Conservation (phyloP, 2,329 filamentous ascomycete genomes). For the Diplocarpon rosae region DNA sequence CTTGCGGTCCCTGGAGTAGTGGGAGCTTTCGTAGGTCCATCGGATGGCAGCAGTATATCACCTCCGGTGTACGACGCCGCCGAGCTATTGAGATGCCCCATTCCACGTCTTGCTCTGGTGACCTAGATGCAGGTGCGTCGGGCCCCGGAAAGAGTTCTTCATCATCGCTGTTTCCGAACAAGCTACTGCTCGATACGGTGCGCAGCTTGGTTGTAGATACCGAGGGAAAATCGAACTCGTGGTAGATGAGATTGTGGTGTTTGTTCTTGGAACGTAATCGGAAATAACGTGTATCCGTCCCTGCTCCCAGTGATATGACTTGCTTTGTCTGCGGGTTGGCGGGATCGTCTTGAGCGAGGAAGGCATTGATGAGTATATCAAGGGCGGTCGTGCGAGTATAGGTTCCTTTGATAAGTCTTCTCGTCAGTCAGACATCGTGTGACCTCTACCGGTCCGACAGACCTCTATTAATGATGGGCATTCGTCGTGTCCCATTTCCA, state of each 20-base stretch:
- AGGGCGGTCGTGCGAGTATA: slow-evolving; percentile 81
- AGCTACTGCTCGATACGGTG: slow-evolving; percentile 11
- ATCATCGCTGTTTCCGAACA: slow-evolving; percentile 6
- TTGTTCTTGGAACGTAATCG: slow-evolving; percentile 39
- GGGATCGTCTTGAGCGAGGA: slow-evolving; percentile 39
- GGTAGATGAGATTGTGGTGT: slow-evolving; percentile 51
- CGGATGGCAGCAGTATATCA: slow-evolving; percentile 38
- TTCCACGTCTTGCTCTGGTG: slow-evolving; percentile 14
- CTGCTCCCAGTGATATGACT: slow-evolving; percentile 85
- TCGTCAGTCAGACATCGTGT: neutral
- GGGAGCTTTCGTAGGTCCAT: slow-evolving; percentile 26
- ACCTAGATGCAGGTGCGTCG: neutral
- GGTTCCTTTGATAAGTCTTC: slow-evolving; percentile 48
- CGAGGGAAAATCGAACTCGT: slow-evolving; percentile 80
- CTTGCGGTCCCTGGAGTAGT: slow-evolving; percentile 4
- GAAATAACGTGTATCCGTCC: slow-evolving; percentile 84
- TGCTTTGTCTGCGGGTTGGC: slow-evolving; percentile 40
- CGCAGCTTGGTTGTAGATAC: slow-evolving; percentile 49
- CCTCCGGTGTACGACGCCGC: slow-evolving; percentile 9
- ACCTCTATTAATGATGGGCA: slow-evolving; percentile 95
- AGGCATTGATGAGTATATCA: slow-evolving; percentile 63
- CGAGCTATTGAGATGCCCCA: slow-evolving; percentile 19
- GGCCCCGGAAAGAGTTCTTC: slow-evolving; percentile 31
- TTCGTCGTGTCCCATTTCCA: slow-evolving; percentile 47
- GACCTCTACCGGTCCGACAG: slow-evolving; percentile 17